Conservation (phyloP, 129 eudicot species). For the Escallonia herrerae region DNA sequence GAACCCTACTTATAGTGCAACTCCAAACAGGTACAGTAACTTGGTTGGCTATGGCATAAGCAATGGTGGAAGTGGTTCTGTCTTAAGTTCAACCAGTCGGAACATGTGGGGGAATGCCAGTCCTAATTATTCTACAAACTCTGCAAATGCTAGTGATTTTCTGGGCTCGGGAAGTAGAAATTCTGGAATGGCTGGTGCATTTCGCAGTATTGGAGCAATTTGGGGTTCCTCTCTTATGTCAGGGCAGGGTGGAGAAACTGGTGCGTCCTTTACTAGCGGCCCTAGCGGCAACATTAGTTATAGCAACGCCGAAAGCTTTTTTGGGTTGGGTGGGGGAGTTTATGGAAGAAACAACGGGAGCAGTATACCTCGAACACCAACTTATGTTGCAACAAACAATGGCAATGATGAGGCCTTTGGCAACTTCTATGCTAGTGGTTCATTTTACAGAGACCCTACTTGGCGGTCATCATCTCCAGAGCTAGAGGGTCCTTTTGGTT, state of each 20-base stretch:
- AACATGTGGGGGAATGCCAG: constrained; percentile 68
- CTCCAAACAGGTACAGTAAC: constrained; percentile 44
- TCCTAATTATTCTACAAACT: constrained; percentile 31
- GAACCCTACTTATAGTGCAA: constrained; percentile 35
- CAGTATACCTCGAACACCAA: constrained; percentile 20
- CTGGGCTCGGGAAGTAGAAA: constrained; percentile 44
- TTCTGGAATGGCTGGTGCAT: constrained; percentile 21
- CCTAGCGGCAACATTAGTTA: constrained; percentile 38
- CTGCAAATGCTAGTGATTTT: constrained; percentile 37
- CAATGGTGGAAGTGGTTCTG: constrained; percentile 42
- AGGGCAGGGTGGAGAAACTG: constrained; percentile 33
- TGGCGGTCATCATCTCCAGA: constrained; percentile 72
- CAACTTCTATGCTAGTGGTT: constrained; percentile 39
- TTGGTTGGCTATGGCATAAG: constrained; percentile 39
- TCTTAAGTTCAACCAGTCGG: constrained; percentile 28
- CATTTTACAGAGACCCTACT: constrained; percentile 47
- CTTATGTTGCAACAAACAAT: constrained; percentile 42
- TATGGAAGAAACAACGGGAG: constrained; percentile 37
- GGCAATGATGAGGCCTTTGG: constrained; percentile 38
- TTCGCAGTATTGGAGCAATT: constrained; percentile 48
- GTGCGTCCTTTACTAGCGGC: constrained; percentile 26
- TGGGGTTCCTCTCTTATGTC: constrained; percentile 59
- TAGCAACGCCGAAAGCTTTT: constrained; percentile 32
- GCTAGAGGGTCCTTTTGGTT: constrained; percentile 55
- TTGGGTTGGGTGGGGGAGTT: constrained; percentile 44